Percentiles rank a stretch among this genome's conserved stretches.
Evolutionary conservation across 1,139 yeast genomes (phyloP).

Genomic region (Candida neerlandica): DNA sequence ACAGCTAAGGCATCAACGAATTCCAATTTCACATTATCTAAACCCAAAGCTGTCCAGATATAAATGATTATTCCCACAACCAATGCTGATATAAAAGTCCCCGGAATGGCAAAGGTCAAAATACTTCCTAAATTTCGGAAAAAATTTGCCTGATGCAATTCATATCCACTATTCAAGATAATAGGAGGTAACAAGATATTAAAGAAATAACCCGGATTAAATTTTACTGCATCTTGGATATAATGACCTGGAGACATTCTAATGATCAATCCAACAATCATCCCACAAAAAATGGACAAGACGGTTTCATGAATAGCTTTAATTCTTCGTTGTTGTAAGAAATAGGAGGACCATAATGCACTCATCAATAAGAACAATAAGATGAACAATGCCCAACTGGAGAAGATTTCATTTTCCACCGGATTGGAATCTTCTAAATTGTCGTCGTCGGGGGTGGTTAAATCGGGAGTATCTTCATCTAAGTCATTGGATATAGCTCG

Average conservation of each 20-base stretch:
- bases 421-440: slow-evolving; percentile 69
- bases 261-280: slow-evolving; percentile 91
- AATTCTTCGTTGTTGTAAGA: slow-evolving; percentile 85
- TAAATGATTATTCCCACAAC: slow-evolving; percentile 85
- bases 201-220: slow-evolving; percentile 92
- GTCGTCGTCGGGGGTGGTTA: slow-evolving; percentile 56
- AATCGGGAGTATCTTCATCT: slow-evolving; percentile 50
- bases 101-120: slow-evolving; percentile 93
- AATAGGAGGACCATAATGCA: slow-evolving; percentile 94
- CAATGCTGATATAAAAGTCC: slow-evolving; percentile 88
- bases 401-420: slow-evolving; percentile 92
- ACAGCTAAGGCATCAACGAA: slow-evolving; percentile 96
- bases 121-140: slow-evolving; percentile 91
- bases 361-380: slow-evolving; percentile 76
- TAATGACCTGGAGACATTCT: slow-evolving; percentile 93
- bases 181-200: slow-evolving; percentile 94
- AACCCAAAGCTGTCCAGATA: slow-evolving; percentile 88
- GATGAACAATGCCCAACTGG: slow-evolving; percentile 96
- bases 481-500: slow-evolving; percentile 31
- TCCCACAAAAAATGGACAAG: slow-evolving; percentile 91
- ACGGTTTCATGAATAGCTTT: slow-evolving; percentile 98
- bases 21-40: slow-evolving; percentile 85
- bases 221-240: slow-evolving; percentile 95
- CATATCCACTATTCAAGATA: slow-evolving; percentile 94
- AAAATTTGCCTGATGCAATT: slow-evolving; percentile 92